Evolutionary conservation across 75 land plant species (phyloP), one percentile per base, ranked within the genome.

Genomic region (Larix kaempferi): DNA sequence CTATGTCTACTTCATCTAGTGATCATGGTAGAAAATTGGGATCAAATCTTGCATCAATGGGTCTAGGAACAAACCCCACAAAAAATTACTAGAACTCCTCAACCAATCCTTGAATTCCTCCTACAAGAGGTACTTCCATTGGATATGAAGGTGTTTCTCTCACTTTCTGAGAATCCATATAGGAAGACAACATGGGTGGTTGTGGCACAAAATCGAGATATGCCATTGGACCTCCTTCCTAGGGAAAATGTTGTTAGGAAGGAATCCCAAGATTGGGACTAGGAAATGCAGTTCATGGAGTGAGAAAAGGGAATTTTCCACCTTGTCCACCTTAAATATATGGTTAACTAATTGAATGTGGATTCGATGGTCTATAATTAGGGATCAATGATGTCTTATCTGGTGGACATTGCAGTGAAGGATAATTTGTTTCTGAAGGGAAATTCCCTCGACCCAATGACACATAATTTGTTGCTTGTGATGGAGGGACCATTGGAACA

Each of bases 401-500:
- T 72, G 13, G 49, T 37, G 74, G 59, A 63, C 74, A 1, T 59
- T 56, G 74, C 69, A 71, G 78, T 16, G 80, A 39, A 71, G 79
- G 49, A 33, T 77, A 80, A 27, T 71, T 69, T 19, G 65, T 67
- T 67, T 78, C 23, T 5, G 78, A 78, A 59, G 73, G 80, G 39
- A 77, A 29, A 67, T 27, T 80, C 7, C 22, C 72, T 54, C n/a
- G n/a, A n/a, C 72, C 37, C 17, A 86, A 55, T 21, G 82, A 64
- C 12, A 75, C 26, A 27, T 27, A 64, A 25, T 56, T 75, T 33
- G 69, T 7, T 58, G 15, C 74, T 39, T 79, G 87, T 15, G 80
- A 59, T 59, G 86, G 86, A 59, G 86, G 85, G 10, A 85, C 88
- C 82, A 88, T 78, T 49, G 88, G 85, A 26, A 90, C 71, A 21